Conservation (phyloP, 805 yeast genomes). For the Sugiyamaella floridensis region DNA sequence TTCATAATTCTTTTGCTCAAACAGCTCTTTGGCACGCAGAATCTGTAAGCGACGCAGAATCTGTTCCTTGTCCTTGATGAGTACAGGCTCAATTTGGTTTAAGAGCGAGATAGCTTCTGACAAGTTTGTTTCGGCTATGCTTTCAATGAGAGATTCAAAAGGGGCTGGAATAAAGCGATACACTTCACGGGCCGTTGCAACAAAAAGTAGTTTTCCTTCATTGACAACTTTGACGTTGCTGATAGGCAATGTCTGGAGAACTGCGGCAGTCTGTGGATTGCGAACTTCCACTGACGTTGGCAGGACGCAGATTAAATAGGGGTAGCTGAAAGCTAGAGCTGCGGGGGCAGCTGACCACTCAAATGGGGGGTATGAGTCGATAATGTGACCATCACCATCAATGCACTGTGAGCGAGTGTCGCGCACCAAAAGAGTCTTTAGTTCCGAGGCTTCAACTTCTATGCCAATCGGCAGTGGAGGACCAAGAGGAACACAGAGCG, state of each 20-base stretch:
- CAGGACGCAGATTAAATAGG: constrained; percentile 33
- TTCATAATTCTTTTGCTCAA: constrained; percentile 27
- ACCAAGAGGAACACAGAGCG: constrained; percentile 7
- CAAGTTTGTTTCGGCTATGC: constrained; percentile 28
- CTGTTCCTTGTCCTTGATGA: constrained; percentile 28
- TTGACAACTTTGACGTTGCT: constrained; percentile 19
- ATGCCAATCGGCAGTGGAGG: neutral
- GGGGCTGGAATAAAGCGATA: constrained; percentile 26
- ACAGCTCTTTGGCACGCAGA: constrained; percentile 33
- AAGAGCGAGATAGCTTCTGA: constrained; percentile 42
- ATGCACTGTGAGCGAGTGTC: constrained; percentile 6
- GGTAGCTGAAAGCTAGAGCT: constrained; percentile 33
- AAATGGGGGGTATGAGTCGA: constrained; percentile 13
- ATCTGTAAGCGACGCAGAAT: constrained; percentile 41
- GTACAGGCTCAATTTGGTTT: constrained; percentile 26
- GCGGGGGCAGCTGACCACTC: constrained; percentile 26
- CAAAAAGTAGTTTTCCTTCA: constrained; percentile 27
- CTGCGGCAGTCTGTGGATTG: constrained; percentile 32
- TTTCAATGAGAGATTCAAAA: constrained; percentile 31
- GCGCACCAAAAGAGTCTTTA: constrained; percentile 9
- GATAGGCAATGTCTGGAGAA: constrained; percentile 32
- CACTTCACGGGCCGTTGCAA: constrained; percentile 28
- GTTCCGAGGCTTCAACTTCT: neutral
- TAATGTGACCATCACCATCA: constrained; percentile 11
- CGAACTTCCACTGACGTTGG: constrained; percentile 33